Percentiles rank a stretch among this genome's conserved stretches.
phyloP scores from a whole-genome alignment of 805 yeast species.

The Crinitomyces ghanaensis region DNA sequence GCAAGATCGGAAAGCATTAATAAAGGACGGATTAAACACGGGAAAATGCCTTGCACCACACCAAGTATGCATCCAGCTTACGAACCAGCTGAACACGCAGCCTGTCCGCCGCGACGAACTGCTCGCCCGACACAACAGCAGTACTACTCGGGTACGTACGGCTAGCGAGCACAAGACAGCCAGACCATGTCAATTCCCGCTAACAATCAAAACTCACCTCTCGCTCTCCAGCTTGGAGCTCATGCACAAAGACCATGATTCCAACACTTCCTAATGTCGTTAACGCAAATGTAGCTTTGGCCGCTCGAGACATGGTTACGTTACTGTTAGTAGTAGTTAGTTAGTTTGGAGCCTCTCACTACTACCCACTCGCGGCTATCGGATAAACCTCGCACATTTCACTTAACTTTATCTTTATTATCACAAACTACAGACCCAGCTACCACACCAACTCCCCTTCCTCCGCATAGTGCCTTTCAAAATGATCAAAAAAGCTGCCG shows the following conservation, averaged over 20 bases:
- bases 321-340: no score
- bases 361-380: no score
- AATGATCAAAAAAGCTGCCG: not conserved
- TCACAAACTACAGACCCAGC: not conserved
- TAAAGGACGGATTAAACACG: not conserved
- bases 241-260: conserved; percentile 59
- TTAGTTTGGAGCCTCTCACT: no score
- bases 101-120: no score
- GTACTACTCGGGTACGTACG: no score
- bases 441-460: no score
- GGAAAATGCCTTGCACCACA: conserved; percentile 1
- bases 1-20: not conserved
- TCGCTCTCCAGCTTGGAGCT: conserved; percentile 57
- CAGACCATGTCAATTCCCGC: not conserved
- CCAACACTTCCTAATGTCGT: conserved; percentile 44
- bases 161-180: no score
- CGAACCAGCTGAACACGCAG: no score
- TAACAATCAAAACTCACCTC: conserved; percentile 22
- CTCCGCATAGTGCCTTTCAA: no score
- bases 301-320: conserved; percentile 70
- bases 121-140: no score
- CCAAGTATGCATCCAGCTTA: not conserved
- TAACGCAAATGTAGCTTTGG: conserved; percentile 60
- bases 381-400: no score
- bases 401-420: no score